Conservation (phyloP, 768 basidiomycete genomes). For the Phlebiopsis flavidoalba region DNA sequence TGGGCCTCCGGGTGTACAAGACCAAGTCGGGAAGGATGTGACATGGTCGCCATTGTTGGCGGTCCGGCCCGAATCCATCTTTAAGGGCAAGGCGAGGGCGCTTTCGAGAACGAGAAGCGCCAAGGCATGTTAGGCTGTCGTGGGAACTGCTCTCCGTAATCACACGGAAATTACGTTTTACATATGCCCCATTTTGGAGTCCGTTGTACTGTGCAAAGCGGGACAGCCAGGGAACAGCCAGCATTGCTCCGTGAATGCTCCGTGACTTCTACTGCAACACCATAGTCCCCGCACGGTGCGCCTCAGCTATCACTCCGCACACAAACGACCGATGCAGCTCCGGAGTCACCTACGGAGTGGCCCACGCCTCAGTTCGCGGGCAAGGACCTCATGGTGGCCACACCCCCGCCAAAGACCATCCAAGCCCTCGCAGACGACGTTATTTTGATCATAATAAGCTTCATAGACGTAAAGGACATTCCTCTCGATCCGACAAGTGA, state of each 20-base stretch:
- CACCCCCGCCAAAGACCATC: slow-evolving; percentile 6
- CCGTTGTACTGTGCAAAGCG: background rate
- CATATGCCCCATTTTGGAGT: background rate
- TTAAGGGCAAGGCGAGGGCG: background rate
- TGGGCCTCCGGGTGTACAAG: slow-evolving; percentile 48
- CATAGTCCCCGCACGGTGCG: background rate
- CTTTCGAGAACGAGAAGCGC: background rate
- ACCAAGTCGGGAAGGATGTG: slow-evolving; percentile 69
- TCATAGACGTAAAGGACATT: slow-evolving; percentile 27
- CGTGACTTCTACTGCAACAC: background rate
- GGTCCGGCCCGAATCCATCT: too few relatives aligned
- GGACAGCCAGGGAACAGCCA: background rate
- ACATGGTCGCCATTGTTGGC: slow-evolving; percentile 56
- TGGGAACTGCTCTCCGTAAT: background rate
- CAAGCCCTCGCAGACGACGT: slow-evolving; percentile 29
- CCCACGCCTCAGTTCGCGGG: background rate
- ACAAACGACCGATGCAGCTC: background rate
- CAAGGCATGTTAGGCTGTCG: background rate
- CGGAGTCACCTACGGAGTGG: background rate
- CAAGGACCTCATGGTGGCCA: background rate
- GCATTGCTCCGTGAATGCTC: background rate
- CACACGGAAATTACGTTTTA: background rate
- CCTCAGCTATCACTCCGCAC: background rate
- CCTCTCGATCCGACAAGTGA: slow-evolving; percentile 27
- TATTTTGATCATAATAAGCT: slow-evolving; percentile 28